Evolutionary conservation across 768 basidiomycete genomes (phyloP).

Genomic region (Hericium erinaceus): DNA sequence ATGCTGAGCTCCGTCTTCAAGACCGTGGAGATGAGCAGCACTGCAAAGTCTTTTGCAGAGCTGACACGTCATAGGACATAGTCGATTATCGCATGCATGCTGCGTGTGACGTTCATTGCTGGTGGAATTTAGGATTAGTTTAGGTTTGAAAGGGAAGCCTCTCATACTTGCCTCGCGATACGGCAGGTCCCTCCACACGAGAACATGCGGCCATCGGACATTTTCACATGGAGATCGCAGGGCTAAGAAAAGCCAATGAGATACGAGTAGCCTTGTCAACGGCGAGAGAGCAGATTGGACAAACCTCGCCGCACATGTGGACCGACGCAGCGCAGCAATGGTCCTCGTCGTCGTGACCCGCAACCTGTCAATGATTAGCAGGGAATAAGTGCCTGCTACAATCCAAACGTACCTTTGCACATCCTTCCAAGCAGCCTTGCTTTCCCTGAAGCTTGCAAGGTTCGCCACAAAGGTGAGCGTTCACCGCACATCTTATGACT

Average conservation of each 20-base stretch:
- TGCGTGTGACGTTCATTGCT: constrained; percentile 37
- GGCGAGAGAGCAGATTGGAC: constrained; percentile 4
- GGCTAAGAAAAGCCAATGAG: neutral
- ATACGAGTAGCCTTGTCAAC: neutral
- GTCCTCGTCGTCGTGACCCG: constrained; percentile 36
- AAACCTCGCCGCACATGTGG: constrained; percentile 49
- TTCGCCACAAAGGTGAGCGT: constrained; percentile 45
- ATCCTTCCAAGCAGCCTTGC: constrained; percentile 41
- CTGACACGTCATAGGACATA: constrained; percentile 45
- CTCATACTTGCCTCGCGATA: neutral
- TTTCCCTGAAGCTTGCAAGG: constrained; percentile 36
- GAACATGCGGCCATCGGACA: neutral
- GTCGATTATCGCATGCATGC: constrained; percentile 42
- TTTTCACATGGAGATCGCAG: constrained; percentile 5
- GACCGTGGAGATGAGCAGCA: constrained; percentile 41
- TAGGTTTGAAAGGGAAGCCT: neutral
- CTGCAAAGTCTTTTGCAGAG: constrained; percentile 50
- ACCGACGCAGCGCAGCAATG: constrained; percentile 46
- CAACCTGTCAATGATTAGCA: constrained; percentile 24
- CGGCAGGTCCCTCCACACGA: constrained; percentile 8
- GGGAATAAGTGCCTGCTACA: neutral
- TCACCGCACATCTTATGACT: constrained; percentile 36
- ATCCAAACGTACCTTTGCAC: constrained; percentile 34
- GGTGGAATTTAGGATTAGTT: neutral
- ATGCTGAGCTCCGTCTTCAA: constrained; percentile 32